Evolutionary conservation across 2,329 filamentous ascomycete species (phyloP), one percentile per base, ranked within the genome.

Genomic region (Magnaporthiopsis incrustans): DNA sequence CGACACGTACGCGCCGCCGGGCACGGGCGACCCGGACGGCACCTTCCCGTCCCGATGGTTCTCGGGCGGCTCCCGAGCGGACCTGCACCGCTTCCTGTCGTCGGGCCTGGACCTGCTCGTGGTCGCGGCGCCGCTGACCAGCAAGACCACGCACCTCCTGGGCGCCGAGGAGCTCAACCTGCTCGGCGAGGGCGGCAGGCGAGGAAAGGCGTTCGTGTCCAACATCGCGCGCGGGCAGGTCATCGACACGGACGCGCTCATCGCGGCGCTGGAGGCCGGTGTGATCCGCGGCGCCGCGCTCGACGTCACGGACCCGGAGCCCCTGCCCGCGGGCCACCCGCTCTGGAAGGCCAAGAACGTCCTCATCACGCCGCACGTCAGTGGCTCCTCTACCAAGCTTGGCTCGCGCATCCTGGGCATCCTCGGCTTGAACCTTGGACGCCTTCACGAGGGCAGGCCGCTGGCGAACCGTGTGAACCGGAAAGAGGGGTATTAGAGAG

Each of bases 291-390:
- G 87, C n/a, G 87, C 87, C 0, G 85, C 86, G 2, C 74, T 89
- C 59, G 87, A 89, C 73, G 87, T 89, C 1, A 85, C 86, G 3
- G 86, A 89, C 68, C 87, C 87, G 0, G 87, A 90, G 70, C 87
- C 87, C 0, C 71, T 90, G 65, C 86, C 86, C 0, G 67, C 72
- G 5, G 82, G 85, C 57, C 81, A 85, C 70, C 79, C 84, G 67
- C 73, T 89, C 57, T 89, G 87, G 87, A 79, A 78, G 58, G 76
- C 83, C 60, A 78, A 81, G 22, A 88, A 89, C 72, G 79, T 85
- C 22, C 78, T 85, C 64, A 81, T 89, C 59, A 67, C 68, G 18
- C 71, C 72, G 12, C 72, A 73, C 63, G 61, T 69, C 63, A 71
- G 69, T 63, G 67, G 67, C 64, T 35, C 65, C 59, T 64, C 62